Conservation (phyloP, 78 protist species). For the Cavenderia fasciculata region DNA sequence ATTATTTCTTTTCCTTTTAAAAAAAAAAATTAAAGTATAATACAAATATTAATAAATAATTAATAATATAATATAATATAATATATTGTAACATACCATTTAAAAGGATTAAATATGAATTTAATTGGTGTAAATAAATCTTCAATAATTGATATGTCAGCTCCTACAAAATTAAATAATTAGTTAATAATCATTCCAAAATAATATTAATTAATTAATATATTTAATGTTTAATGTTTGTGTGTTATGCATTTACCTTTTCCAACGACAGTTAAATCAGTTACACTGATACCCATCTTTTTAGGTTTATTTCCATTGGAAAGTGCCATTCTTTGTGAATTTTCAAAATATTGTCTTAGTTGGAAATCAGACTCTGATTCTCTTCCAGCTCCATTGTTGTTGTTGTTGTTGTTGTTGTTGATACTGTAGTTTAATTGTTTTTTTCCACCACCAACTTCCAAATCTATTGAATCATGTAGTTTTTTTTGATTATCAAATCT, state of each 20-base stretch:
- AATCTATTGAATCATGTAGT: too few species aligned
- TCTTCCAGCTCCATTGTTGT: too few species aligned
- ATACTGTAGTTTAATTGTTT: too few species aligned
- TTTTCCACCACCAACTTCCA: too few species aligned
- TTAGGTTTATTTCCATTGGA: conserved; percentile 24
- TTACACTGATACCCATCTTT: conserved; percentile 28
- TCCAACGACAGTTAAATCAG: conserved; percentile 55
- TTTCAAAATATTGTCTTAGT: conserved; percentile 30
- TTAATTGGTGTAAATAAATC: conserved; percentile 51
- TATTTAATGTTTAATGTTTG: too few species aligned
- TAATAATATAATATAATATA: background rate
- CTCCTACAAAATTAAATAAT: too few species aligned
- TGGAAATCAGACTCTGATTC: conserved; percentile 39
- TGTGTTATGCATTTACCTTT: too few species aligned
- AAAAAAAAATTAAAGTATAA: background rate
- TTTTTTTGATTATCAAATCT: too few species aligned
- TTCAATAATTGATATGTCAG: conserved; percentile 15
- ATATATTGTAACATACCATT: conserved; percentile 7
- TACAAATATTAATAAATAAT: background rate
- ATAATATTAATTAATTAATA: too few species aligned
- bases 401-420: too few species aligned
- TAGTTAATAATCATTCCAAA: too few species aligned
- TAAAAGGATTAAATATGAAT: conserved; percentile 46
- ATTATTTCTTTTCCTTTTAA: background rate
- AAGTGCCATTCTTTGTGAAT: background rate